Evolutionary conservation across 768 basidiomycete species (phyloP).

Genomic region (Lepiota venenata): DNA sequence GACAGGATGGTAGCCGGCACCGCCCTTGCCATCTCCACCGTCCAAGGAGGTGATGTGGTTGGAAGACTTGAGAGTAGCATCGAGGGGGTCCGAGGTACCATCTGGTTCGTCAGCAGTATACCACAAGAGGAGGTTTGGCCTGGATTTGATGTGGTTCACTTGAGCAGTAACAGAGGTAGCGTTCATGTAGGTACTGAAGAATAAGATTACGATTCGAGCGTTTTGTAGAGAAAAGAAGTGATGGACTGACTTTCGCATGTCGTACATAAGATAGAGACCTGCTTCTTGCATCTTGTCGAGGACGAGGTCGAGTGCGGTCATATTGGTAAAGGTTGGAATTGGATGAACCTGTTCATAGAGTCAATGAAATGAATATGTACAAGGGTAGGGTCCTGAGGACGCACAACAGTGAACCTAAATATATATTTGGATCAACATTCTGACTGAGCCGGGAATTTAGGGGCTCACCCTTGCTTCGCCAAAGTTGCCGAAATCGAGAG

Average conservation of each 20-base stretch:
- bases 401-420: conserved; percentile 37
- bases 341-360: conserved; percentile 53
- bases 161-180: conserved; percentile 57
- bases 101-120: conserved; percentile 78
- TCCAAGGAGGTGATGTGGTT: conserved; percentile 59
- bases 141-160: conserved; percentile 64
- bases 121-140: conserved; percentile 68
- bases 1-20: conserved; percentile 61
- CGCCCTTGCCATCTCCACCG: conserved; percentile 42
- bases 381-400: conserved; percentile 9
- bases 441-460: neutral
- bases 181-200: conserved; percentile 59
- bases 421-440: neutral
- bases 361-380: no score
- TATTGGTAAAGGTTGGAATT: conserved; percentile 60
- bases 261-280: conserved; percentile 74
- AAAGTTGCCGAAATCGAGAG: conserved; percentile 51
- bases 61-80: conserved; percentile 50
- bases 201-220: conserved; percentile 11
- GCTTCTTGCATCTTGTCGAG: conserved; percentile 72
- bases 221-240: neutral
- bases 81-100: conserved; percentile 63
- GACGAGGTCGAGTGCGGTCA: conserved; percentile 53
- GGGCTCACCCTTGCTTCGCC: conserved; percentile 50
- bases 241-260: conserved; percentile 59